Base-by-base conservation (phyloP, 495 filamentous ascomycete species). In the Penicillium canescens region DNA sequence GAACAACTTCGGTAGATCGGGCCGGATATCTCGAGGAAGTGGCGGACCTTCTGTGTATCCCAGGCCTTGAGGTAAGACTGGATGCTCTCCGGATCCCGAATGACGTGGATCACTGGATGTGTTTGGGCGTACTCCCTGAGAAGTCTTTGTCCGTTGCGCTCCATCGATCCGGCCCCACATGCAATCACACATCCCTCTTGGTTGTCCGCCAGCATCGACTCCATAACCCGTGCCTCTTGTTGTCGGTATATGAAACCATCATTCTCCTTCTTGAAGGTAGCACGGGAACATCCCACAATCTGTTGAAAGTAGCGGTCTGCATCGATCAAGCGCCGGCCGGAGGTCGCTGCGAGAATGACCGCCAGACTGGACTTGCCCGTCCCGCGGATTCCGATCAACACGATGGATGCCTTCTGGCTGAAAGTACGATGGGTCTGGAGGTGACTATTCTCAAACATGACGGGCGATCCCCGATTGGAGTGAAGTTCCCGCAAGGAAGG, bases 361-460 rank as follows among this genome's bases (percentile, higher is more conserved):
- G 85, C 88, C 10, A 93, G 75, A 14, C 86, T 90, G 5, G 87
- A 84, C 64, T 92, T 92, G 12, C 88, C 88, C 5, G 86, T 85
- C 3, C 89, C 88, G 14, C 86, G 85, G 48, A 87, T 82, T 18
- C 89, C 89, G 21, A 91, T 80, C 16, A 93, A 75, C 1, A 91
- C 86, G 46, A 93, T 82, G 2, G 88, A 90, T 3, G 86, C 83
- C 56, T 85, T 77, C 0, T 75, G 66, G 26, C 79, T 72, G 61
- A 91, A 91, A 8, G 60, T 63, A 20, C 71, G 65, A 7, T 58
- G 59, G 0, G 64, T 57, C 34, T 69, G 65, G 9, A 67, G 59
- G 9, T 63, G 55, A 1, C 60, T 53, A 31, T 50, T 54, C 20
- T 74, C 70, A 23, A 68, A 66, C 45, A 61, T 52, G 4, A 65